Evolutionary conservation across 208 protist genomes (phyloP).

Genomic region (Spongospora subterranea): DNA sequence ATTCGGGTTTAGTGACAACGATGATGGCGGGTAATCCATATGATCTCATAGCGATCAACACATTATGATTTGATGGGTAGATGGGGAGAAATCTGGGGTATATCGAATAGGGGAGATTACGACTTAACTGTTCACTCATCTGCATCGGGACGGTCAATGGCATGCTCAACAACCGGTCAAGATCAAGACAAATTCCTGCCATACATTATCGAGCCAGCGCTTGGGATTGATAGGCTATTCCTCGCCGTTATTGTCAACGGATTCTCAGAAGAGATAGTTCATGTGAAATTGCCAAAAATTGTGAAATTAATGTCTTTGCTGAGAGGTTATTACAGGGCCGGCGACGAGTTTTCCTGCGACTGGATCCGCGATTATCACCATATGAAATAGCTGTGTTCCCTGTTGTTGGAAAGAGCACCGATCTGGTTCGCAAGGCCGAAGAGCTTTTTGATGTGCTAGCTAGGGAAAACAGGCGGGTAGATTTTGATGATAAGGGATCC

Average conservation of each 20-base stretch:
- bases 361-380: not conserved
- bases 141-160: not conserved
- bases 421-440: not conserved
- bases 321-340: not conserved
- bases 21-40: not conserved
- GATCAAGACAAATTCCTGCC: not conserved
- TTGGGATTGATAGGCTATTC: conserved; percentile 9
- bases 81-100: conserved; percentile 1
- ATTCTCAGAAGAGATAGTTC: not conserved
- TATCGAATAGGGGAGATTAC: conserved; percentile 29
- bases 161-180: not conserved
- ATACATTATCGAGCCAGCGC: conserved; percentile 39
- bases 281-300: not conserved
- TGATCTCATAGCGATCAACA: not conserved
- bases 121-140: not conserved
- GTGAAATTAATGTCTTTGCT: not conserved
- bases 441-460: not conserved
- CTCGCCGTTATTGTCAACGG: not conserved
- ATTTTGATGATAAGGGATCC: not conserved
- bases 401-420: not conserved
- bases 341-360: conserved; percentile 11
- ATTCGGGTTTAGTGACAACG: not conserved
- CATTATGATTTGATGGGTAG: not conserved
- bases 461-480: not conserved
- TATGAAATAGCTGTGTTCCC: conserved; percentile 29